Conservation (phyloP, 2,329 filamentous ascomycete genomes). For the Hymenoscyphus fraxineus region DNA sequence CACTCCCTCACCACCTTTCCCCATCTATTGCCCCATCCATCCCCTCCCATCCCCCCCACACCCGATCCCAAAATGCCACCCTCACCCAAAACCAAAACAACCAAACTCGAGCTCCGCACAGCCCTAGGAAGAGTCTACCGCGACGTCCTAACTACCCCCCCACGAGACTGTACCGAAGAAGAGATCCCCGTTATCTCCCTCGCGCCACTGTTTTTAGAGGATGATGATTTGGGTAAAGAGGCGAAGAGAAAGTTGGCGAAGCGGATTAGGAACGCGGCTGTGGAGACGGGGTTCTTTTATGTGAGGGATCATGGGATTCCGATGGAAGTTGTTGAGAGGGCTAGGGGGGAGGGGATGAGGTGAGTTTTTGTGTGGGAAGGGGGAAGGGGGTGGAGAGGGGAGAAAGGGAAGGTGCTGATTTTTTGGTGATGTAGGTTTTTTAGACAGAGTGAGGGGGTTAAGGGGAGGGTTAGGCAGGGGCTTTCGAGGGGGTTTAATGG, state of each 20-base stretch:
- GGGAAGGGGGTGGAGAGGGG: neutral
- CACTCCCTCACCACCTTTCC: no score
- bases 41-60: neutral
- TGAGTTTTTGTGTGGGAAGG: slow-evolving; percentile 17
- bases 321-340: slow-evolving; percentile 32
- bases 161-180: slow-evolving; percentile 38
- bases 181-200: slow-evolving; percentile 48
- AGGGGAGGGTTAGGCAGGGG: slow-evolving; percentile 37
- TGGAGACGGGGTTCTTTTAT: slow-evolving; percentile 47
- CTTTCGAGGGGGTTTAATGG: slow-evolving; percentile 46
- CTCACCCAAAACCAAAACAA: slow-evolving; percentile 27
- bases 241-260: slow-evolving; percentile 39
- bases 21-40: neutral
- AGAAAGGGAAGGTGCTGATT: neutral
- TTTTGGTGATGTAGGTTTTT: slow-evolving; percentile 41
- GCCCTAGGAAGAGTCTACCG: slow-evolving; percentile 44
- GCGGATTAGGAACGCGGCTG: slow-evolving; percentile 39
- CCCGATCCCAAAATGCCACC: slow-evolving; percentile 21
- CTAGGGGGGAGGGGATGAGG: slow-evolving; percentile 30
- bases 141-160: slow-evolving; percentile 40
- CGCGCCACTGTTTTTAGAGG: slow-evolving; percentile 35
- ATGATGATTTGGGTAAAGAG: slow-evolving; percentile 2
- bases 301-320: slow-evolving; percentile 43
- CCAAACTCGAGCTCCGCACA: slow-evolving; percentile 43
- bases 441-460: slow-evolving; percentile 42